Evolutionary conservation across 768 basidiomycete species (phyloP).

Genomic region (Hericium rajendrae): DNA sequence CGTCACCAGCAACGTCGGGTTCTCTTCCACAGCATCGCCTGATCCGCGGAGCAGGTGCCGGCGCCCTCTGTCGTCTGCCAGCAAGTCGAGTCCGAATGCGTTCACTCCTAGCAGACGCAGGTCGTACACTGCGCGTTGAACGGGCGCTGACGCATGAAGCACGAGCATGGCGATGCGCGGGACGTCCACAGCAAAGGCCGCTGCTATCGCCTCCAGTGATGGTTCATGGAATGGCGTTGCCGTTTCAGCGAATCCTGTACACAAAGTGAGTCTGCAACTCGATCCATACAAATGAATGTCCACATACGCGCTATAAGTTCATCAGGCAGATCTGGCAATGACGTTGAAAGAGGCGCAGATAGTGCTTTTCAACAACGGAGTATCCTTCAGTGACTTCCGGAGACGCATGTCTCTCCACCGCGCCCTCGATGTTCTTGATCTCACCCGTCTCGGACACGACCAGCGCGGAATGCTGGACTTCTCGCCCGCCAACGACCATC

Average conservation of each 20-base stretch:
- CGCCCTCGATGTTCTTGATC: slow-evolving; percentile 46
- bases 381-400: slow-evolving; percentile 18
- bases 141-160: slow-evolving; percentile 49
- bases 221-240: slow-evolving; percentile 46
- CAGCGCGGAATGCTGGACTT: slow-evolving; percentile 44
- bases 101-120: slow-evolving; percentile 57
- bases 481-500: slow-evolving; percentile 5
- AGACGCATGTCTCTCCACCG: slow-evolving; percentile 20
- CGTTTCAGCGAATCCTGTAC: slow-evolving; percentile 34
- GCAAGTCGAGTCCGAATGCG: slow-evolving; percentile 51
- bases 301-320: slow-evolving; percentile 7
- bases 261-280: neutral
- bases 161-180: slow-evolving; percentile 60
- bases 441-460: slow-evolving; percentile 45
- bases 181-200: slow-evolving; percentile 65
- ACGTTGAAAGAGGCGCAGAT: neutral
- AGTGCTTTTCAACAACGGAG: slow-evolving; percentile 9
- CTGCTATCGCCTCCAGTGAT: slow-evolving; percentile 58
- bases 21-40: slow-evolving; percentile 28
- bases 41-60: slow-evolving; percentile 30
- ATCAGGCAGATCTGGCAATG: slow-evolving; percentile 3
- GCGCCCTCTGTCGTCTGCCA: slow-evolving; percentile 32
- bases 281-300: neutral
- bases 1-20: slow-evolving; percentile 56
- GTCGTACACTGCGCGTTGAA: slow-evolving; percentile 56